Conservation (phyloP, 257 asterid species). For the Hygrophila difformis region DNA sequence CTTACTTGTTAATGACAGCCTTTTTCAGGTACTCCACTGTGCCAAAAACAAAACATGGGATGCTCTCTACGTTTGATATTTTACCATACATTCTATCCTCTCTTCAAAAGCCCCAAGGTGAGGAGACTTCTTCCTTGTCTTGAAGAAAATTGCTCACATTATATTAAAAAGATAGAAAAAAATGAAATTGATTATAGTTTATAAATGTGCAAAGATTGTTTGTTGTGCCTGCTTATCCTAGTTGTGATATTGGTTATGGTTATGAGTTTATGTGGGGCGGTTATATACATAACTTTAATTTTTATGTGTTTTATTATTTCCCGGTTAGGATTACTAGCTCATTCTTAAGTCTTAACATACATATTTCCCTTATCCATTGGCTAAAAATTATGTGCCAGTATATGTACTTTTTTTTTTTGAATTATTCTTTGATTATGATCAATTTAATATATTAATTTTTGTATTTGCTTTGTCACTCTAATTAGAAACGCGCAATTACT, state of each 20-base stretch:
- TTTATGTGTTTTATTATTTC: neutral
- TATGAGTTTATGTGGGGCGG: neutral
- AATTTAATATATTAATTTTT: too few relatives aligned
- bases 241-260: slow-evolving; percentile 1
- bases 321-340: neutral
- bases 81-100: slow-evolving; percentile 46
- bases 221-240: neutral
- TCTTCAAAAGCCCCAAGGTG: slow-evolving; percentile 57
- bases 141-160: slow-evolving; percentile 7
- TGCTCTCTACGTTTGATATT: slow-evolving; percentile 24
- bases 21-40: slow-evolving; percentile 69
- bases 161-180: neutral
- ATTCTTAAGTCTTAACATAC: too few relatives aligned
- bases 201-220: neutral
- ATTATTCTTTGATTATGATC: too few relatives aligned
- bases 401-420: too few relatives aligned
- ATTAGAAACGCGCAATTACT: too few relatives aligned
- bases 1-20: slow-evolving; percentile 44
- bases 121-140: slow-evolving; percentile 12
- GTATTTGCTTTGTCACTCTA: too few relatives aligned
- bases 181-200: neutral
- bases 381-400: too few relatives aligned
- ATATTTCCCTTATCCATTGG: too few relatives aligned
- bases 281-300: neutral
- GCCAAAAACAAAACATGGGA: slow-evolving; percentile 22